phyloP scores from a whole-genome alignment of 495 filamentous ascomycete species.

The Neurospora sp. region DNA sequence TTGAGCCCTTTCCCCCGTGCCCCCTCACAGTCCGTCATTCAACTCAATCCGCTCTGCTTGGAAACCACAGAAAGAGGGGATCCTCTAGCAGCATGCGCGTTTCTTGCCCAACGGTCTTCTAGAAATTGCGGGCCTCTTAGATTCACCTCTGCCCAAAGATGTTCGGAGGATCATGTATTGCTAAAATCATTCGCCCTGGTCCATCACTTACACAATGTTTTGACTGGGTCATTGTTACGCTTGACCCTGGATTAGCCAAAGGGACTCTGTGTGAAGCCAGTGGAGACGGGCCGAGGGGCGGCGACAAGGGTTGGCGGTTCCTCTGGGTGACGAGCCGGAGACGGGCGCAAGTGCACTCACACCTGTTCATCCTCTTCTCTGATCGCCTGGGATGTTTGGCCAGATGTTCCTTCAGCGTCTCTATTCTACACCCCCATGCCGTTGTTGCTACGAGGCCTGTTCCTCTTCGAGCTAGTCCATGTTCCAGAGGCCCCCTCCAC shows the following conservation, averaged over 20 bases:
- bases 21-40: slow-evolving; percentile 4
- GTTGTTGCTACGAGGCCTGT: slow-evolving; percentile 7
- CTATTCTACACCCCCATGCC: slow-evolving; percentile 9
- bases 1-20: slow-evolving; percentile 21
- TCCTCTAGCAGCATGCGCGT: slow-evolving; percentile 25
- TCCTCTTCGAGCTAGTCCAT: slow-evolving; percentile 8
- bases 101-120: slow-evolving; percentile 38
- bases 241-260: slow-evolving; percentile 20
- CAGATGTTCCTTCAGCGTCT: slow-evolving; percentile 15
- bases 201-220: slow-evolving; percentile 15
- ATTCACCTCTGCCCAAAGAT: slow-evolving; percentile 5
- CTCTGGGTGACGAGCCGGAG: not conserved
- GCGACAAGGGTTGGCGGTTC: slow-evolving; percentile 1
- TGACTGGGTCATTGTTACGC: slow-evolving; percentile 13
- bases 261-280: not conserved
- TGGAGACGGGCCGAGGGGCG: slow-evolving; percentile 9
- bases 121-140: slow-evolving; percentile 29
- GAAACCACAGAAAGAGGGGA: slow-evolving; percentile 5
- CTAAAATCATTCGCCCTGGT: slow-evolving; percentile 33
- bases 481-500: not conserved
- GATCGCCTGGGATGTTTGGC: slow-evolving; percentile 12
- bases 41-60: not conserved
- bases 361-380: slow-evolving; percentile 10
- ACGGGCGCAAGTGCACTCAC: not conserved
- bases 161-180: slow-evolving; percentile 35